Percentiles rank a stretch among this genome's conserved stretches.
Conservation (phyloP, 495 filamentous ascomycete genomes). For the Neurospora intermedia region DNA sequence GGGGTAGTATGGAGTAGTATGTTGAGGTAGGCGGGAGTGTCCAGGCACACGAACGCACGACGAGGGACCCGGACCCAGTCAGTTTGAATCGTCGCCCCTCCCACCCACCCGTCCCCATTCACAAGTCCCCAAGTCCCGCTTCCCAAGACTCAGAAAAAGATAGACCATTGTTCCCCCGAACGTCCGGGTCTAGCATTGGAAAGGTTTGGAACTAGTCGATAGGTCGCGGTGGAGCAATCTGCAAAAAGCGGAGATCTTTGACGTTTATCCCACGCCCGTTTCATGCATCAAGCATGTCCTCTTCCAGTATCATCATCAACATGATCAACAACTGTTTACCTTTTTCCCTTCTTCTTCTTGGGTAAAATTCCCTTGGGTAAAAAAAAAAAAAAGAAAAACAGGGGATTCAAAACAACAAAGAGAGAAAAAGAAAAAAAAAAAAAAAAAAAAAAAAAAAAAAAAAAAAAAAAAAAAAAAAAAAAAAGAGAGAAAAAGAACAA, state of each 20-base stretch:
- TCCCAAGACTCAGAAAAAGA: not conserved
- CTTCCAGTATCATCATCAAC: not conserved
- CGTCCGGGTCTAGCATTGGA: not conserved
- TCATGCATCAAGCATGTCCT: not conserved
- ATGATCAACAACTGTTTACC: not conserved
- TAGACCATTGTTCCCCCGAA: not conserved
- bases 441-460: not conserved
- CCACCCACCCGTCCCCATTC: not conserved
- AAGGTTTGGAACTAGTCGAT: not conserved
- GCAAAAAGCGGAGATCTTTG: constrained; percentile 14
- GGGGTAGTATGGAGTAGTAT: not conserved
- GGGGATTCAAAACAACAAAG: not conserved
- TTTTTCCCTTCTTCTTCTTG: not conserved
- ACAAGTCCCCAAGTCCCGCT: not conserved
- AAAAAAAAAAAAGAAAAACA: too few relatives aligned
- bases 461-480: not conserved
- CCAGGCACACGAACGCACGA: not conserved
- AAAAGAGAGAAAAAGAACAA: constrained; percentile 1
- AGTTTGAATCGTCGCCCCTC: not conserved
- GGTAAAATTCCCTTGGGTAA: too few relatives aligned
- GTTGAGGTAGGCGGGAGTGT: not conserved
- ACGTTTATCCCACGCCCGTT: not conserved
- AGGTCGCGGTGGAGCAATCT: not conserved
- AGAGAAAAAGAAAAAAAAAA: not conserved
- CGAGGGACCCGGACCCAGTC: not conserved